Evolutionary conservation across 352 stramenopile genomes (phyloP).

Genomic region (Pythium angustatum): DNA sequence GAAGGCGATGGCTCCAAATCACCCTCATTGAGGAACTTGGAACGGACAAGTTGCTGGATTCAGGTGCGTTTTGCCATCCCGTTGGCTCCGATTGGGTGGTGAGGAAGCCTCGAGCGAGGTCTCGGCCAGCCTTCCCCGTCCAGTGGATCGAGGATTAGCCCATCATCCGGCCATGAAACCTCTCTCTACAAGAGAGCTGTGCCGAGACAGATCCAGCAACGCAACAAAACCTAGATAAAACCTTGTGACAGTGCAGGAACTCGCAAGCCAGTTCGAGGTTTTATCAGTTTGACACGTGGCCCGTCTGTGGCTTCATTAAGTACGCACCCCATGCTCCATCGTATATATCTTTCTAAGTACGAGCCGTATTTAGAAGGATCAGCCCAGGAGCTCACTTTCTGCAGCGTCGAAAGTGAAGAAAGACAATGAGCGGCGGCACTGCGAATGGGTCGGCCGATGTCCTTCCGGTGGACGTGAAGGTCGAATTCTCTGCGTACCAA

Average conservation of each 20-base stretch:
- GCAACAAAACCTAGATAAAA: slow-evolving; percentile 16
- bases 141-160: slow-evolving; percentile 24
- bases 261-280: slow-evolving; percentile 8
- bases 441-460: slow-evolving; percentile 10
- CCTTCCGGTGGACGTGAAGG: slow-evolving; percentile 28
- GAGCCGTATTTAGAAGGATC: slow-evolving; percentile 13
- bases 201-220: background rate
- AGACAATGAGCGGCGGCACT: slow-evolving; percentile 14
- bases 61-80: slow-evolving; percentile 3
- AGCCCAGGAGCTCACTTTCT: background rate
- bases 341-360: slow-evolving; percentile 11
- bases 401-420: background rate
- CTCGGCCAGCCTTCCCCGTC: slow-evolving; percentile 3
- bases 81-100: slow-evolving; percentile 23
- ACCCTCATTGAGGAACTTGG: slow-evolving; percentile 16
- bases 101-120: slow-evolving; percentile 19
- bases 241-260: slow-evolving; percentile 2
- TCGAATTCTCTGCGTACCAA: slow-evolving; percentile 76
- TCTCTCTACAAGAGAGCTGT: slow-evolving; percentile 27
- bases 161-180: slow-evolving; percentile 4
- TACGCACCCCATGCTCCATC: background rate
- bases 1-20: slow-evolving; percentile 23
- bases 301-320: background rate
- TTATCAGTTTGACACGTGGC: slow-evolving; percentile 25
- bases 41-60: slow-evolving; percentile 16